Evolutionary conservation across 2,329 filamentous ascomycete species (phyloP), one percentile per base, ranked within the genome.

Genomic region (Curvularia sp.): DNA sequence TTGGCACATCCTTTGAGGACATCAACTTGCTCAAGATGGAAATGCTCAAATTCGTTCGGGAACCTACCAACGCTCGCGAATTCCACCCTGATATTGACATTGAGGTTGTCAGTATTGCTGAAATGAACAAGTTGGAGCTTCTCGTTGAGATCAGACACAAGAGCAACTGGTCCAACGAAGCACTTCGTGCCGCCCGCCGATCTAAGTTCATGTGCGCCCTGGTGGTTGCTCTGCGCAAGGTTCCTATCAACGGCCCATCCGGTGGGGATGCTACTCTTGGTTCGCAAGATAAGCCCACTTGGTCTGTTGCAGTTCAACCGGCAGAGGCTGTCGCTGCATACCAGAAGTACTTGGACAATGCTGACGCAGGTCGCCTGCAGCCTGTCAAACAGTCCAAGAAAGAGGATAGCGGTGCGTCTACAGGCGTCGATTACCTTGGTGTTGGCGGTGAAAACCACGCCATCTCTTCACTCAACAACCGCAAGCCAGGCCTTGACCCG

Each of bases 131-230:
- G 80, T 82, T 98, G 49, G 85, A 90, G 68, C 86, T 99, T 54
- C 87, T 88, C 69, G 83, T 97, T 38, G 89, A 91, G 69, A 93
- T 97, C 73, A 88, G 90, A 72, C 93, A 98, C 83, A 98, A 98
- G 76, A 79, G 76, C 67, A 83, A 83, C 64, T 83, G 81, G 80
- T 77, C 80, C 28, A 83, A 97, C 77, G 94, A 97, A 67, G 84
- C 86, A 1, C 84, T 97, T 39, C 90, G 93, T 39, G 89, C 89
- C 18, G 85, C 89, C 6, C 88, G 93, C 51, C 88, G 94, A 60
- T 96, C 91, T 75, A 98, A 97, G 79, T 98, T 99, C 80, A 96
- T 98, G 88, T 97, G 93, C 73, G 95, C 95, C 0, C 82, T 99
- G 57, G 89, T 95, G 4, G 79, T 93, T 8, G 93, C 94, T 3